These are phyloP conservation scores for Bremia lactucae DNA, from an alignment of 352 stramenopile species.

Conservation along the genomic window DNA sequence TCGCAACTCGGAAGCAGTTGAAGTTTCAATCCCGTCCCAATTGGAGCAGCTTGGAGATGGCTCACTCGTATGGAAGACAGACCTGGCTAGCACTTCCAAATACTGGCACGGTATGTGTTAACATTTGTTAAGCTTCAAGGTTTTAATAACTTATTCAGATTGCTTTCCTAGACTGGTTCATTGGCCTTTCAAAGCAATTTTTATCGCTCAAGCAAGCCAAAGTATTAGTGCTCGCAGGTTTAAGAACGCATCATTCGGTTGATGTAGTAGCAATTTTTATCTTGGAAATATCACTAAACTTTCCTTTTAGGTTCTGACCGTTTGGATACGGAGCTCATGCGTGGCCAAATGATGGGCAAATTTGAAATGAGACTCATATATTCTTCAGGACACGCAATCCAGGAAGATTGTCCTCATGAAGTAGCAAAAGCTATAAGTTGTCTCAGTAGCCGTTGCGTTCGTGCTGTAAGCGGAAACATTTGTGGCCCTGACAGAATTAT, in stretches of 20 bases:
- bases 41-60: constrained; percentile 37
- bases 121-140: not conserved
- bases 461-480: constrained; percentile 25
- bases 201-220: constrained; percentile 65
- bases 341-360: constrained; percentile 87
- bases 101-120: constrained; percentile 58
- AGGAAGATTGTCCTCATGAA: constrained; percentile 78
- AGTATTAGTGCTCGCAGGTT: constrained; percentile 75
- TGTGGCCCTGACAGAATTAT: constrained; percentile 18
- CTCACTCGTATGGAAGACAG: constrained; percentile 60
- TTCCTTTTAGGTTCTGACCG: constrained; percentile 47
- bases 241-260: too few relatives aligned
- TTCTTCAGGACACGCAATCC: constrained; percentile 80
- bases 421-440: constrained; percentile 53
- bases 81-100: constrained; percentile 56
- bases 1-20: constrained; percentile 59
- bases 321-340: constrained; percentile 80
- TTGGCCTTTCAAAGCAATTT: constrained; percentile 79
- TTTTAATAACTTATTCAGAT: not conserved
- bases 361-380: constrained; percentile 84
- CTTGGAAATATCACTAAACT: not conserved
- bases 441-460: constrained; percentile 46
- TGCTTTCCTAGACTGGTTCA: constrained; percentile 57
- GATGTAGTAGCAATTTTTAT: too few relatives aligned
- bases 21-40: constrained; percentile 77